Conservation (phyloP, 192 early-diverging fungal species). For the Coemansia sp. region DNA sequence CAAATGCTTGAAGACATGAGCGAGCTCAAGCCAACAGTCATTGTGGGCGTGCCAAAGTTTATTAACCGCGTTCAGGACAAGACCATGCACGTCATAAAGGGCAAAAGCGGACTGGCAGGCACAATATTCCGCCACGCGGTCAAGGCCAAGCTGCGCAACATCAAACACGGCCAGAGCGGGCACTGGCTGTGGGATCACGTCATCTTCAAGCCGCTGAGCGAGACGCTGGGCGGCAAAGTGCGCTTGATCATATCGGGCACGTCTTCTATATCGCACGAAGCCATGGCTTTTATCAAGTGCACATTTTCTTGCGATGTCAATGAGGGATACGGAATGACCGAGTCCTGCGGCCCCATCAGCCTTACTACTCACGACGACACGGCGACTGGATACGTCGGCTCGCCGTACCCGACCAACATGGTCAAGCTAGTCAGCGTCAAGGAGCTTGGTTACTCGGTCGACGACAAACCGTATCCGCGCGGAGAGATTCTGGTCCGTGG, state of each 20-base stretch:
- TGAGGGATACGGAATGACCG: slow-evolving; percentile 94
- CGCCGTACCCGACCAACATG: slow-evolving; percentile 64
- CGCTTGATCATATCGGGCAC: slow-evolving; percentile 74
- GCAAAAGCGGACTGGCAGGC: slow-evolving; percentile 60
- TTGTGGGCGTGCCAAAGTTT: slow-evolving; percentile 78
- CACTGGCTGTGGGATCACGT: slow-evolving; percentile 88
- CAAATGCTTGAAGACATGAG: slow-evolving; percentile 74
- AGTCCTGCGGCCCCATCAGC: slow-evolving; percentile 60
- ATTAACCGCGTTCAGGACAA: slow-evolving; percentile 85
- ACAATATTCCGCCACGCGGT: slow-evolving; percentile 55
- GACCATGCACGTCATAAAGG: slow-evolving; percentile 58
- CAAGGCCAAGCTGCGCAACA: slow-evolving; percentile 47
- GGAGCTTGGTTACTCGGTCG: slow-evolving; percentile 79
- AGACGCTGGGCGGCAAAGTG: slow-evolving; percentile 74
- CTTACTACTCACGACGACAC: slow-evolving; percentile 57
- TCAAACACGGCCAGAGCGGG: slow-evolving; percentile 57
- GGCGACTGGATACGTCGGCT: slow-evolving; percentile 69
- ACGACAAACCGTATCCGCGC: slow-evolving; percentile 76
- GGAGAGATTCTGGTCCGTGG: slow-evolving; percentile 89
- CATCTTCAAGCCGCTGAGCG: slow-evolving; percentile 67
- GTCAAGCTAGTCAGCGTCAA: slow-evolving; percentile 87
- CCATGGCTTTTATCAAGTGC: slow-evolving; percentile 80
- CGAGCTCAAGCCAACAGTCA: slow-evolving; percentile 73
- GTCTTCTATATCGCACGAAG: slow-evolving; percentile 79
- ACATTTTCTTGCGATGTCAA: slow-evolving; percentile 72